Evolutionary conservation across 106 monocot species (phyloP).

Genomic region (Xerophyta viscosa): DNA sequence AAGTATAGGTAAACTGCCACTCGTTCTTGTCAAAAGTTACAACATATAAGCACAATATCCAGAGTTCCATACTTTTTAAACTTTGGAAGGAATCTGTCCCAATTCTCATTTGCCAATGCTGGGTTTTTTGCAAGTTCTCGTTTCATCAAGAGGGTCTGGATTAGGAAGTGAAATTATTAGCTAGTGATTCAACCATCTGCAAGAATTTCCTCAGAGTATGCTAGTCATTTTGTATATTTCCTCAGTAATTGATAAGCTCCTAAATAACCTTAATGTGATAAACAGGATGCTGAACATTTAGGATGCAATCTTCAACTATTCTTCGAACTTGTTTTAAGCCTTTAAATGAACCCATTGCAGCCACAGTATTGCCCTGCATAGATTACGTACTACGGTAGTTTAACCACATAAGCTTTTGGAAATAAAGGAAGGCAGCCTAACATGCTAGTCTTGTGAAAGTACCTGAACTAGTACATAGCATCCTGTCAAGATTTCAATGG

Average conservation of each 20-base stretch:
- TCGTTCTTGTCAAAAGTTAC: too few species aligned
- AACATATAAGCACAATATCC: too few species aligned
- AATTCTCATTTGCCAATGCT: constrained; percentile 82
- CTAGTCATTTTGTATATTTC: too few species aligned
- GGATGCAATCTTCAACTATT: constrained; percentile 93
- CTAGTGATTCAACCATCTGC: background rate
- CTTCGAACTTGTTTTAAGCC: constrained; percentile 91
- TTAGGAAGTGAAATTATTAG: constrained; percentile 5
- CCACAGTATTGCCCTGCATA: constrained; percentile 80
- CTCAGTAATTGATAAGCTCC: background rate
- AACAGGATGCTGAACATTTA: constrained; percentile 88
- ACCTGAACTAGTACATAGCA: constrained; percentile 98
- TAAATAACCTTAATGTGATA: constrained; percentile 84
- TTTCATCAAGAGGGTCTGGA: constrained; percentile 83
- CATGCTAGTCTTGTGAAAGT: background rate
- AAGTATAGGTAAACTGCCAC: too few species aligned
- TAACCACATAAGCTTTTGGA: too few species aligned
- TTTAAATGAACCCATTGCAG: constrained; percentile 97
- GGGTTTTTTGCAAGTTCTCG: constrained; percentile 94
- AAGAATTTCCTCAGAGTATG: too few species aligned
- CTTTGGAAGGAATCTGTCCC: constrained; percentile 98
- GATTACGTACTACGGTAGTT: background rate
- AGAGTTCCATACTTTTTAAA: constrained; percentile 91
- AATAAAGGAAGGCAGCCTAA: background rate
- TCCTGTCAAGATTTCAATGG: constrained; percentile 96